Evolutionary conservation across 805 yeast species (phyloP).

Genomic region (Spathaspora girioi): DNA sequence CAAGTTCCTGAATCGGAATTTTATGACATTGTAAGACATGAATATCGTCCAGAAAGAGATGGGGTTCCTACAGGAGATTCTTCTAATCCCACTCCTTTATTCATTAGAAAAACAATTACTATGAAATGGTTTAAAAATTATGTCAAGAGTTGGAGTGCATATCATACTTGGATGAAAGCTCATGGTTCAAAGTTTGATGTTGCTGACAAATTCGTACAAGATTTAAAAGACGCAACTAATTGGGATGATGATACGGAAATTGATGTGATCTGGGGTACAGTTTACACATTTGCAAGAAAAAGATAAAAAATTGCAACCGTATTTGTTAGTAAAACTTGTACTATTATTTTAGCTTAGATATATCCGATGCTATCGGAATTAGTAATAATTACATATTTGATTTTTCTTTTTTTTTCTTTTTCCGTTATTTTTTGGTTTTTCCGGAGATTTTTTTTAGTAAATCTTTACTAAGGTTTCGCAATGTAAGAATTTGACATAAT

Average conservation of each 20-base stretch:
- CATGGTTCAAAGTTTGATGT: slow-evolving; percentile 39
- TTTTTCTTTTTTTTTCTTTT: not conserved
- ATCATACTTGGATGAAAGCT: slow-evolving; percentile 34
- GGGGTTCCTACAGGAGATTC: not conserved
- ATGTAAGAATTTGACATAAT: too few species aligned
- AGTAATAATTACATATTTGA: not conserved
- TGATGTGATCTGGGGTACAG: slow-evolving; percentile 54
- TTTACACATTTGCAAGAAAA: slow-evolving; percentile 45
- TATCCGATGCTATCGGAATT: not conserved
- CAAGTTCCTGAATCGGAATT: slow-evolving; percentile 25
- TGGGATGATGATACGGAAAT: slow-evolving; percentile 44
- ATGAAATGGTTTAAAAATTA: slow-evolving; percentile 20
- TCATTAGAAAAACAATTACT: slow-evolving; percentile 10
- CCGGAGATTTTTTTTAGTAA: not conserved
- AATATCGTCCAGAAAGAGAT: slow-evolving; percentile 18
- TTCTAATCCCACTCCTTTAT: slow-evolving; percentile 4
- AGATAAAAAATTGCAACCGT: not conserved
- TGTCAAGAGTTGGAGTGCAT: slow-evolving; percentile 37
- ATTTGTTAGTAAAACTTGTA: not conserved
- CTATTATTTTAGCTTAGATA: too few species aligned
- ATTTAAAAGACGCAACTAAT: slow-evolving; percentile 38
- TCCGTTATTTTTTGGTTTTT: not conserved
- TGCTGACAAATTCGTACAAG: slow-evolving; percentile 44
- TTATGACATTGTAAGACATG: slow-evolving; percentile 20
- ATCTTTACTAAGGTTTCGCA: not conserved